Evolutionary conservation across 2,329 filamentous ascomycete species (phyloP).

Genomic region (Cryphonectria japonica): DNA sequence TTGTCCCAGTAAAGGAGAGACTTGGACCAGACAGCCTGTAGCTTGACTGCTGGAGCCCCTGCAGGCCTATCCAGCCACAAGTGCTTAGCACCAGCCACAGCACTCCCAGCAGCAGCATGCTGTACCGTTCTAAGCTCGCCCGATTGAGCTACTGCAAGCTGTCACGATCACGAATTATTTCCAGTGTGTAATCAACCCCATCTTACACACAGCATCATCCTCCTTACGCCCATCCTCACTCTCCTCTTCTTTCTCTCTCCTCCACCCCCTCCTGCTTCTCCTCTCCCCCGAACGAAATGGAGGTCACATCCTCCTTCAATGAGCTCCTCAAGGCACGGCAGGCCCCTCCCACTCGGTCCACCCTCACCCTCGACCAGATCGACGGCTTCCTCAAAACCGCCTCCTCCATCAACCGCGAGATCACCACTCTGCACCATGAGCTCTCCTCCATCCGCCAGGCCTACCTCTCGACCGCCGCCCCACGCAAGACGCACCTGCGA

Average conservation of each 20-base stretch:
- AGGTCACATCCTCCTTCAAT: slow-evolving; percentile 73
- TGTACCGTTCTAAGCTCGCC: neutral
- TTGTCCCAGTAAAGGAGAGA: neutral
- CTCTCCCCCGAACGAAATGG: slow-evolving; percentile 42
- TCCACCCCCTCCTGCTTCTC: no score
- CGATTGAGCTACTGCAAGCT: neutral
- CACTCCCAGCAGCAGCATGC: neutral
- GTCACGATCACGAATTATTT: neutral
- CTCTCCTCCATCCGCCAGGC: slow-evolving; percentile 83
- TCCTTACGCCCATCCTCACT: neutral
- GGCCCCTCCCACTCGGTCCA: slow-evolving; percentile 50
- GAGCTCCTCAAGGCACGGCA: slow-evolving; percentile 65
- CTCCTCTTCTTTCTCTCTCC: neutral
- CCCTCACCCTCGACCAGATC: slow-evolving; percentile 57
- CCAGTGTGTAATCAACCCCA: neutral
- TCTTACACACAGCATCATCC: neutral
- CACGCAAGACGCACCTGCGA: slow-evolving; percentile 59
- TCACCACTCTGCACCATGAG: slow-evolving; percentile 77
- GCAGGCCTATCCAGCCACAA: neutral
- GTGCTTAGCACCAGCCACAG: slow-evolving; percentile 3
- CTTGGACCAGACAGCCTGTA: neutral
- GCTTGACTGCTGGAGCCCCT: neutral
- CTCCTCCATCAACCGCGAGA: slow-evolving; percentile 88
- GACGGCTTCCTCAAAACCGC: slow-evolving; percentile 94
- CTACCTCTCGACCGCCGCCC: slow-evolving; percentile 82